phyloP scores from a whole-genome alignment of 2,329 filamentous ascomycete species.

The Graphiopsis chlorocephala region DNA sequence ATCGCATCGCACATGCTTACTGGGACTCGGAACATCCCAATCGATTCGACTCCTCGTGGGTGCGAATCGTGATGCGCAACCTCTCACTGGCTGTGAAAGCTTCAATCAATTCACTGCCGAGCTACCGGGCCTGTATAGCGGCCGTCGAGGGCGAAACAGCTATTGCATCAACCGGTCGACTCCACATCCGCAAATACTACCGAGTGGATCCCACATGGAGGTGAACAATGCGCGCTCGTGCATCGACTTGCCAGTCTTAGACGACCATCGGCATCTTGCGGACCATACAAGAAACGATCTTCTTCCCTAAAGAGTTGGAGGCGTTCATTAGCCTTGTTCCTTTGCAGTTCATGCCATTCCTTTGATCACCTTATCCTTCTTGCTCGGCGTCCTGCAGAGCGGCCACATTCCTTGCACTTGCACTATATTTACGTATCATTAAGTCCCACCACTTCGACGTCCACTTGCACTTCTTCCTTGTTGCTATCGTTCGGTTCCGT shows the following conservation, averaged over 20 bases:
- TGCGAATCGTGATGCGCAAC: neutral
- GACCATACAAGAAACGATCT: slow-evolving; percentile 4
- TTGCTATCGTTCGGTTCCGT: neutral
- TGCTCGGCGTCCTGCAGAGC: neutral
- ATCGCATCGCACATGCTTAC: neutral
- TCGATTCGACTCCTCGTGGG: neutral
- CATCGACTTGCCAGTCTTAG: slow-evolving; percentile 4
- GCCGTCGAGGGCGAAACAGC: slow-evolving; percentile 4
- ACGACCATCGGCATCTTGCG: slow-evolving; percentile 1
- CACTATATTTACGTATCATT: neutral
- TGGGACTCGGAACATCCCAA: neutral
- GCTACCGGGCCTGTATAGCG: neutral
- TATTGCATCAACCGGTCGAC: neutral
- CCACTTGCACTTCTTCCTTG: neutral
- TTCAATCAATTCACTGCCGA: neutral
- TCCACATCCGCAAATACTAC: slow-evolving; percentile 12
- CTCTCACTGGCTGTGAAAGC: neutral
- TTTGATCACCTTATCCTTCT: slow-evolving; percentile 7
- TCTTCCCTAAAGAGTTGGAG: neutral
- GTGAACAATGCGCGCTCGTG: slow-evolving; percentile 2
- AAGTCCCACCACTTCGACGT: neutral
- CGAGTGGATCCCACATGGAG: neutral
- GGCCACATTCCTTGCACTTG: neutral
- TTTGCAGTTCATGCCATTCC: neutral
- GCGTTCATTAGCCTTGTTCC: neutral